Evolutionary conservation across 1,284 basidiomycete species (phyloP), one percentile per base, ranked within the genome.

Genomic region (Sporisorium scitamineum): DNA sequence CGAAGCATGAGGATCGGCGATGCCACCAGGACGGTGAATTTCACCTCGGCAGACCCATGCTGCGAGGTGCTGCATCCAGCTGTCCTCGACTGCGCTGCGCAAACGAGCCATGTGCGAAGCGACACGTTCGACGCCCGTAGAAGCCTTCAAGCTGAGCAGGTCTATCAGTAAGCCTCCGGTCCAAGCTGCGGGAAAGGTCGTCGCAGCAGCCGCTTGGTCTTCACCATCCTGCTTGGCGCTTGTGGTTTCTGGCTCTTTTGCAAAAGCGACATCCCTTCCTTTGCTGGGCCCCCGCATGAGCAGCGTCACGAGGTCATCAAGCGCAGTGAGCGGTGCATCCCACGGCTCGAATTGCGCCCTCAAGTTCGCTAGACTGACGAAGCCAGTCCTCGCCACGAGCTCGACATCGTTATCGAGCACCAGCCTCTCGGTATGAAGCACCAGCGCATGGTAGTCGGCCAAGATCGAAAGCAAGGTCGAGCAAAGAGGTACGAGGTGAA

Each of bases 91-190:
- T 0, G 73, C 70, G 14, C 41, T 66, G 27, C 67, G 66, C 16
- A 80, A 48, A 16, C 62, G 61, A 13, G 58, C 32, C 76, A 80
- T 76, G 45, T 67, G 60, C 2, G 44, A 42, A 2, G 70, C 61
- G 31, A 79, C 74, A 6, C 65, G 42, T 22, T 61, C 60, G 44
- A 80, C 73, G 16, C 72, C 70, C 0, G 76, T 78, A 18, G 60
- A 57, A 10, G 76, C 71, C 29, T 63, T 67, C 13, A 68, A 31
- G 37, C 54, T 61, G 44, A 80, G 63, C 50, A 80, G 59, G 54
- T 80, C 75, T 29, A 80, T 68, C 32, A 80, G 60, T 48, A 72
- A 50, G 4, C 78, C 78, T 11, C 78, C 78, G 11, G 78, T 80
- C 78, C 78, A 80, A 2, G 54, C 55, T 24, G 64, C 24, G 18